phyloP scores from a whole-genome alignment of 441 rosid genomes.

The Populus tomentosa region DNA sequence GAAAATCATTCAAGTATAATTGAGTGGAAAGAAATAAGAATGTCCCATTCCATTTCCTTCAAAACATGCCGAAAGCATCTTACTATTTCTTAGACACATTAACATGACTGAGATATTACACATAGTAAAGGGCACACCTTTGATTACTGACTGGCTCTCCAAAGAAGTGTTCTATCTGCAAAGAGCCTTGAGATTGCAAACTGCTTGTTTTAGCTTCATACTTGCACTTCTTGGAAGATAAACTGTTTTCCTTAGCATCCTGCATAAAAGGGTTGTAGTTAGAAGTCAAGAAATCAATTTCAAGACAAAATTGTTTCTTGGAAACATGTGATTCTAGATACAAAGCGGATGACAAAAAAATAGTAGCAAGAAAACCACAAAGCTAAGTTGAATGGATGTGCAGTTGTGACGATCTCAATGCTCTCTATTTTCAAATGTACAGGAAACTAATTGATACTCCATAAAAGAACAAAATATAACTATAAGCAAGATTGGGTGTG shows the following conservation, averaged over 20 bases:
- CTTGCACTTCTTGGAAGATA: conserved; percentile 54
- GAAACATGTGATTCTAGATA: background rate
- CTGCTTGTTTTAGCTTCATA: conserved; percentile 40
- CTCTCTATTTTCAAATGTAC: background rate
- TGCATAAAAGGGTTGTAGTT: conserved; percentile 20
- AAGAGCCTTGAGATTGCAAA: conserved; percentile 54
- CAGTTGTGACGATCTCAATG: too few relatives aligned
- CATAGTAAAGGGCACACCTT: background rate
- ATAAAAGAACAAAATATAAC: background rate
- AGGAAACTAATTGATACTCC: background rate
- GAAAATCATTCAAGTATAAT: background rate
- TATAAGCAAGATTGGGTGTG: background rate
- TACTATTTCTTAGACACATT: background rate
- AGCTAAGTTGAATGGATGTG: background rate
- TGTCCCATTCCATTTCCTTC: background rate
- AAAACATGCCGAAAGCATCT: background rate
- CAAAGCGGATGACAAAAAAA: background rate
- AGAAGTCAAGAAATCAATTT: background rate
- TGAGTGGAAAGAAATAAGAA: background rate
- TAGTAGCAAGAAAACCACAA: background rate
- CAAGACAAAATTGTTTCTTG: background rate
- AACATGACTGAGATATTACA: background rate
- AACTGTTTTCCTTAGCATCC: conserved; percentile 41
- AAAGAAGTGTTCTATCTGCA: conserved; percentile 88
- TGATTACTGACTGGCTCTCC: conserved; percentile 31